Percentiles rank a stretch among this genome's conserved stretches.
Evolutionary conservation across 495 filamentous ascomycete genomes (phyloP).

Genomic region (Penicillium egyptiacum): DNA sequence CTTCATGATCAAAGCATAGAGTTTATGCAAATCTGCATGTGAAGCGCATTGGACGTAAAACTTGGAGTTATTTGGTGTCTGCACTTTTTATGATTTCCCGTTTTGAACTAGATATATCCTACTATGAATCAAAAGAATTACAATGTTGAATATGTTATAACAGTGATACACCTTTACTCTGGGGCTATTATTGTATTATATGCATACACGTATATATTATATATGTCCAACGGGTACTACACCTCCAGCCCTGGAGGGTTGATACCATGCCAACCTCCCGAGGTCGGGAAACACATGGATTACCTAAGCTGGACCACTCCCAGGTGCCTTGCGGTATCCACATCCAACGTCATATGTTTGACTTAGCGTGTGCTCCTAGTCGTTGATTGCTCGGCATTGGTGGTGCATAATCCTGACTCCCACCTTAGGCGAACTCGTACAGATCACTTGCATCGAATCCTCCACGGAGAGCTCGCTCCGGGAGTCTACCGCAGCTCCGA

Average conservation of each 20-base stretch:
- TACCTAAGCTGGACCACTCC: neutral
- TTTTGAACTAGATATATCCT: conserved; percentile 5
- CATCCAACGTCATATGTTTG: conserved; percentile 4
- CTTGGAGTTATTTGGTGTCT: conserved; percentile 11
- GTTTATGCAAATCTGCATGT: conserved; percentile 6
- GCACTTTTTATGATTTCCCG: neutral
- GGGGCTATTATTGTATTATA: neutral
- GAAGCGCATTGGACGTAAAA: conserved; percentile 6
- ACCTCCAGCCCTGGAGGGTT: no score
- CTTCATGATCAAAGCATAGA: conserved; percentile 66
- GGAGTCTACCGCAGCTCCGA: neutral
- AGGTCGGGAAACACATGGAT: neutral
- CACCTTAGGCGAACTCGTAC: neutral
- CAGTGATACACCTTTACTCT: neutral
- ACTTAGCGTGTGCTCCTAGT: neutral
- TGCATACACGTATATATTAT: no score
- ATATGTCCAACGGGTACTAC: no score
- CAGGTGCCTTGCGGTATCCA: conserved; percentile 4
- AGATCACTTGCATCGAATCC: neutral
- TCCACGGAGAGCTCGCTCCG: neutral
- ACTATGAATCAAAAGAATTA: conserved; percentile 2
- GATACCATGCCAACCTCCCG: no score
- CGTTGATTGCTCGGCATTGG: neutral
- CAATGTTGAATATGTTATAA: neutral
- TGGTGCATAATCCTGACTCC: neutral